Conservation (phyloP, 1,139 yeast genomes). For the Meyerozyma smithsonii region DNA sequence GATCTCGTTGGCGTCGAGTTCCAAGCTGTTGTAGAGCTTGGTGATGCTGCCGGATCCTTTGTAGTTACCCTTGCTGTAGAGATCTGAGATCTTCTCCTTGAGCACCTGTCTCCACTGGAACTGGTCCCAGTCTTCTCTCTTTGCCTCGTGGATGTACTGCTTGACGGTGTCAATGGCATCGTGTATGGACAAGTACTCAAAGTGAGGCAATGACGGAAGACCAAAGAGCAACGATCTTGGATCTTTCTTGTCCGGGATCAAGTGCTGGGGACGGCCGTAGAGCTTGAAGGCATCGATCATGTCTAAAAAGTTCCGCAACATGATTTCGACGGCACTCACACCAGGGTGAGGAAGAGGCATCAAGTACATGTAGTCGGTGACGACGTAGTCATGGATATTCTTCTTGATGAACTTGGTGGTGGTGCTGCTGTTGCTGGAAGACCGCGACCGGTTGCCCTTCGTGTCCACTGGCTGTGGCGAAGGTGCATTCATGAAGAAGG, state of each 20-base stretch:
- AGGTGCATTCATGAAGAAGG: conserved; percentile 15
- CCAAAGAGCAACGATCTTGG: conserved; percentile 48
- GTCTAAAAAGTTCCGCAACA: conserved; percentile 51
- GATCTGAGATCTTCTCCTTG: conserved; percentile 16
- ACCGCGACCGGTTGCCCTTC: conserved; percentile 5
- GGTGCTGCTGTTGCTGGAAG: conserved; percentile 4
- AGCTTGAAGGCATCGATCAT: conserved; percentile 49
- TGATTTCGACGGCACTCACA: conserved; percentile 51
- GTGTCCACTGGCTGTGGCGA: conserved; percentile 6
- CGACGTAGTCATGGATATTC: conserved; percentile 24
- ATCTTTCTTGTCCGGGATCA: conserved; percentile 42
- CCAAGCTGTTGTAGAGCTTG: conserved; percentile 26
- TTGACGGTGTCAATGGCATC: conserved; percentile 34
- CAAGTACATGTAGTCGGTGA: conserved; percentile 37
- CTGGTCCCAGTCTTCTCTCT: conserved; percentile 32
- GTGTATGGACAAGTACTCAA: conserved; percentile 41
- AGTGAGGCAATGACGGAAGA: conserved; percentile 53
- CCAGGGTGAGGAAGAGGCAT: conserved; percentile 56
- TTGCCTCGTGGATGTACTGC: conserved; percentile 24
- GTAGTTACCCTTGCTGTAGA: conserved; percentile 12
- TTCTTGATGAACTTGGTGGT: conserved; percentile 14
- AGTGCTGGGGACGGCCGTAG: conserved; percentile 52
- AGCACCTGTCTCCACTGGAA: conserved; percentile 37
- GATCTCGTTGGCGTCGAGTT: conserved; percentile 16
- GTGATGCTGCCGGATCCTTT: conserved; percentile 32